A percentile compares a stretch with the other conserved stretches of the same genome.
Conservation (phyloP, 2,329 filamentous ascomycete species). For the Thielaviopsis cerberus region DNA sequence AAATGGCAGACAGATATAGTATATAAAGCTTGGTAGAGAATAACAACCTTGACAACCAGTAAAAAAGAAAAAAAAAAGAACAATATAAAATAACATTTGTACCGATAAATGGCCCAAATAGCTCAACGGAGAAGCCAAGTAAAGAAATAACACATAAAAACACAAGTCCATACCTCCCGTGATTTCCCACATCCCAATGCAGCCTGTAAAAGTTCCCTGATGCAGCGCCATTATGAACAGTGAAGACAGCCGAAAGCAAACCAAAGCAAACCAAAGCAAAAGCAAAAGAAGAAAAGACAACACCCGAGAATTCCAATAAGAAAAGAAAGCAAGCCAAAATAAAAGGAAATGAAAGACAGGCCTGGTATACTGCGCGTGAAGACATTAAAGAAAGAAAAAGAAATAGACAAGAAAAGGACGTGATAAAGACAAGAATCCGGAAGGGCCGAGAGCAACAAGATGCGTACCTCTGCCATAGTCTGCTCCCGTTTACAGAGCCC, state of each 20-base stretch:
- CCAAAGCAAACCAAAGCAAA: neutral
- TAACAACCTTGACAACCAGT: no score
- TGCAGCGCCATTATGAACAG: neutral
- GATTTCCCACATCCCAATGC: neutral
- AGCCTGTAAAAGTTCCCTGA: neutral
- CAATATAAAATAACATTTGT: neutral
- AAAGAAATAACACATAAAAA: neutral
- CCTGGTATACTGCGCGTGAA: neutral
- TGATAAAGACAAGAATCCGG: neutral
- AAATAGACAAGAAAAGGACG: neutral
- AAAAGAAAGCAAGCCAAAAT: neutral
- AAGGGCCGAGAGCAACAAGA: neutral
- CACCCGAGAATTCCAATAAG: neutral
- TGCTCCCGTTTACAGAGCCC: neutral
- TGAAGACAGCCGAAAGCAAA: neutral
- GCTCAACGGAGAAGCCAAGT: neutral
- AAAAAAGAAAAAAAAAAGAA: neutral
- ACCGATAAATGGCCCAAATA: neutral
- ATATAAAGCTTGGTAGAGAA: neutral
- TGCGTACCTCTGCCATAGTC: neutral
- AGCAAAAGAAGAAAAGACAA: neutral
- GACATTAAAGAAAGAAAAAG: neutral
- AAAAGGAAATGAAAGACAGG: neutral
- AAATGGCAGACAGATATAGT: neutral
- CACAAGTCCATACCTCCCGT: neutral